phyloP scores from a whole-genome alignment of 768 basidiomycete species.

The Termitomyces sp. region DNA sequence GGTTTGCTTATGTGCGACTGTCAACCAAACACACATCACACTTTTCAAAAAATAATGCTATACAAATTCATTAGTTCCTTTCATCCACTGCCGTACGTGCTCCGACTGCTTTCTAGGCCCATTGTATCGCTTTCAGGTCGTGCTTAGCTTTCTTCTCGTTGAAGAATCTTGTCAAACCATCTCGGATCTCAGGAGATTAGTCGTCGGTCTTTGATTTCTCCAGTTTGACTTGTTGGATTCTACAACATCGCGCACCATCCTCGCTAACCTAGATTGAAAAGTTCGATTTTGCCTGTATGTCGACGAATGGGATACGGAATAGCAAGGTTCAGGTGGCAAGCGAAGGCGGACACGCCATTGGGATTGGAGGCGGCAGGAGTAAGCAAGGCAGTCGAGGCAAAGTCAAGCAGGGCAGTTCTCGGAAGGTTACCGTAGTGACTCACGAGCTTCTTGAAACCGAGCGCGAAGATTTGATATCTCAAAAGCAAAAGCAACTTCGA shows the following conservation, averaged over 20 bases:
- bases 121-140: slow-evolving; percentile 11
- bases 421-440: slow-evolving; percentile 10
- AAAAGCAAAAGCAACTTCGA: slow-evolving; percentile 56
- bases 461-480: slow-evolving; percentile 42
- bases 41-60: slow-evolving; percentile 37
- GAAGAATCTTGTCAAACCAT: slow-evolving; percentile 62
- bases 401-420: slow-evolving; percentile 6
- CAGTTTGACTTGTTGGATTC: slow-evolving; percentile 6
- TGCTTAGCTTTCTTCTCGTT: slow-evolving; percentile 25
- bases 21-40: slow-evolving; percentile 37
- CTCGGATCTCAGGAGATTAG: slow-evolving; percentile 61
- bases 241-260: slow-evolving; percentile 6
- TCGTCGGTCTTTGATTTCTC: neutral
- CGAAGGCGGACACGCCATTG: slow-evolving; percentile 1
- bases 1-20: slow-evolving; percentile 1
- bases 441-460: slow-evolving; percentile 26
- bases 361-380: slow-evolving; percentile 6
- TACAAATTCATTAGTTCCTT: slow-evolving; percentile 27
- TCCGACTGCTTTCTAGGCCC: slow-evolving; percentile 10
- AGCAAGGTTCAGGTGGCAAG: slow-evolving; percentile 2
- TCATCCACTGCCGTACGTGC: slow-evolving; percentile 22
- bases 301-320: slow-evolving; percentile 10
- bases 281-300: slow-evolving; percentile 3
- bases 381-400: slow-evolving; percentile 18
- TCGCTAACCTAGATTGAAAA: slow-evolving; percentile 6